phyloP scores from a whole-genome alignment of 805 yeast species.

The Peterozyma xylosa region DNA sequence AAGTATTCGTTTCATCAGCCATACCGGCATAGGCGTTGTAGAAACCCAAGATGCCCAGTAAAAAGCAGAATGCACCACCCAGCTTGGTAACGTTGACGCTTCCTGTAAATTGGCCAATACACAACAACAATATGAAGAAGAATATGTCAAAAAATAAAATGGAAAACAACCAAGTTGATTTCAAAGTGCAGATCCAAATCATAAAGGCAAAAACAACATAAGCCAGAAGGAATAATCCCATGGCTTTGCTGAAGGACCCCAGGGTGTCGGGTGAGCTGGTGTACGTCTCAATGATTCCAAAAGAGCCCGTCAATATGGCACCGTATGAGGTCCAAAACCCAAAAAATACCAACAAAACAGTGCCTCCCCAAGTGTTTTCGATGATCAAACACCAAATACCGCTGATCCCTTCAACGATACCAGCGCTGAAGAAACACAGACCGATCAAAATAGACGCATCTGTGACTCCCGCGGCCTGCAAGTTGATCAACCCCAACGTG shows the following conservation, averaged over 20 bases:
- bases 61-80: constrained; percentile 40
- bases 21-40: constrained; percentile 41
- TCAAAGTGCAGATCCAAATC: constrained; percentile 38
- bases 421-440: constrained; percentile 41
- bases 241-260: constrained; percentile 25
- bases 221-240: constrained; percentile 41
- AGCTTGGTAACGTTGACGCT: constrained; percentile 26
- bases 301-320: constrained; percentile 34
- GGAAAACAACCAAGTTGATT: constrained; percentile 36
- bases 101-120: constrained; percentile 34
- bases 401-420: constrained; percentile 38
- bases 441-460: constrained; percentile 36
- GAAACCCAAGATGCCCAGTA: constrained; percentile 35
- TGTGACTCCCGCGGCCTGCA: constrained; percentile 38
- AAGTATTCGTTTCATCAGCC: constrained; percentile 48
- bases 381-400: constrained; percentile 43
- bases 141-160: constrained; percentile 33
- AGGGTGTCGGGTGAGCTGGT: constrained; percentile 21
- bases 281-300: constrained; percentile 34
- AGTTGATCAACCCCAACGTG: constrained; percentile 36
- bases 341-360: constrained; percentile 45
- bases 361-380: constrained; percentile 51
- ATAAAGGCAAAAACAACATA: constrained; percentile 45
- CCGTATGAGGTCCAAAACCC: constrained; percentile 49
- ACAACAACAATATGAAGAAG: constrained; percentile 36